Percentiles rank a stretch among this genome's conserved stretches.
Evolutionary conservation across 148 eudicot species (phyloP).

Genomic region (Linanthus parryae): DNA sequence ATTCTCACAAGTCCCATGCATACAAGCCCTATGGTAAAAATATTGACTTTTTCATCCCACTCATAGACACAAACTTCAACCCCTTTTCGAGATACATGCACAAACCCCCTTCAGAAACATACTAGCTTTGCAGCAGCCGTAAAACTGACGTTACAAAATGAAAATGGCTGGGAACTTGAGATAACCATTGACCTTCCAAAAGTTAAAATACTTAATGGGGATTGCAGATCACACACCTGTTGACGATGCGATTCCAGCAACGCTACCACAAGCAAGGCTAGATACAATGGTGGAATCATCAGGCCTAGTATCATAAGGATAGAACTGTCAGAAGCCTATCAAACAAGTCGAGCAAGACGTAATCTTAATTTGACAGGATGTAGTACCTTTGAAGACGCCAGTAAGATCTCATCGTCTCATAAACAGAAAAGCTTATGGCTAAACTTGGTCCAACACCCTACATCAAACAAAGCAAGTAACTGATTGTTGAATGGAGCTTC

Average conservation of each 20-base stretch:
- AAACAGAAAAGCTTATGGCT: slow-evolving; percentile 86
- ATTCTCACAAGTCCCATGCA: too few relatives aligned
- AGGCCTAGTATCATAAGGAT: slow-evolving; percentile 37
- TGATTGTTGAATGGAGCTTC: background rate
- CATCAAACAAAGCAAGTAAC: slow-evolving; percentile 10
- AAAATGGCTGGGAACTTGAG: too few relatives aligned
- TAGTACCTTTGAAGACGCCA: slow-evolving; percentile 70
- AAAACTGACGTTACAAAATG: too few relatives aligned
- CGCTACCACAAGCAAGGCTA: slow-evolving; percentile 79
- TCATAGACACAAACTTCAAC: too few relatives aligned
- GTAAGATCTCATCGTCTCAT: slow-evolving; percentile 53
- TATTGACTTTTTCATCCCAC: too few relatives aligned
- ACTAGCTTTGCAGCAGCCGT: too few relatives aligned
- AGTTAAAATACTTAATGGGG: too few relatives aligned
- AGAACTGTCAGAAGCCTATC: slow-evolving; percentile 6
- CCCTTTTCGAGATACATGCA: too few relatives aligned
- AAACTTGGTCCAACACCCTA: slow-evolving; percentile 95
- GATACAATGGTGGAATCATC: slow-evolving; percentile 43
- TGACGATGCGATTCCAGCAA: slow-evolving; percentile 71
- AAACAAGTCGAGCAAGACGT: background rate
- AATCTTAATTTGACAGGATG: background rate
- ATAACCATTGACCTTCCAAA: too few relatives aligned
- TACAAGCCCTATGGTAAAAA: too few relatives aligned
- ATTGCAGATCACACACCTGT: slow-evolving; percentile 35
- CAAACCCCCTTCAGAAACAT: too few relatives aligned